Evolutionary conservation across 345 rosid species (phyloP).

Genomic region (Gynandropsis gynandra): DNA sequence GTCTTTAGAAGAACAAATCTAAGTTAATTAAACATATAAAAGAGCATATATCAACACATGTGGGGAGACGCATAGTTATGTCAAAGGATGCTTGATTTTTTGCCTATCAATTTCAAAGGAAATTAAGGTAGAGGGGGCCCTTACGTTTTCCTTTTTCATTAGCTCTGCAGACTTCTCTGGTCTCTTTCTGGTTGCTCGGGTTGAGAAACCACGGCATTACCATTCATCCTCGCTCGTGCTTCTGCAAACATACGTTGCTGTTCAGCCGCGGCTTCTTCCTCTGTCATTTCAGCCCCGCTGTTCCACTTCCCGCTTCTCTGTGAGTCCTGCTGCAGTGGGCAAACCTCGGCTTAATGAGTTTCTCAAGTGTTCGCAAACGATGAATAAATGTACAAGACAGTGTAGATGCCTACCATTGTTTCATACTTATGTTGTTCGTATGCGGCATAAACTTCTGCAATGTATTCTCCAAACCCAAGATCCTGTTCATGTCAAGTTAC

Average conservation of each 20-base stretch:
- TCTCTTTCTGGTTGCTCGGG: constrained; percentile 67
- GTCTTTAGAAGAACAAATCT: constrained; percentile 2
- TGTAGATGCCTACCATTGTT: constrained; percentile 60
- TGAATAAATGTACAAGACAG: neutral
- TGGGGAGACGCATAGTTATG: constrained; percentile 14
- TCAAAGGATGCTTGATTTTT: neutral
- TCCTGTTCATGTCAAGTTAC: constrained; percentile 43
- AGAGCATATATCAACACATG: constrained; percentile 23
- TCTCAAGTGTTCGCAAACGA: neutral
- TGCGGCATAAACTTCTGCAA: constrained; percentile 93
- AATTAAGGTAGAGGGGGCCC: neutral
- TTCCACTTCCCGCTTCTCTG: constrained; percentile 85
- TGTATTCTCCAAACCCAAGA: constrained; percentile 97
- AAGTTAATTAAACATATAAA: constrained; percentile 7
- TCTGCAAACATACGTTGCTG: constrained; percentile 99
- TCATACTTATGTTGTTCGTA: constrained; percentile 94
- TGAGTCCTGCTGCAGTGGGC: constrained; percentile 71
- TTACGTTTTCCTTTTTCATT: constrained; percentile 25
- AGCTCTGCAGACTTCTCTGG: constrained; percentile 53
- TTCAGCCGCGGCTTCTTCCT: constrained; percentile 94
- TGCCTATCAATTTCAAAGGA: constrained; percentile 11
- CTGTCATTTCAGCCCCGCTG: constrained; percentile 82
- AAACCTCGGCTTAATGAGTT: constrained; percentile 1
- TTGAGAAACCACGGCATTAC: constrained; percentile 39
- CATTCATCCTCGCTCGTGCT: constrained; percentile 99